phyloP scores from a whole-genome alignment of 2,329 filamentous ascomycete genomes.

The Alternaria rosae region DNA sequence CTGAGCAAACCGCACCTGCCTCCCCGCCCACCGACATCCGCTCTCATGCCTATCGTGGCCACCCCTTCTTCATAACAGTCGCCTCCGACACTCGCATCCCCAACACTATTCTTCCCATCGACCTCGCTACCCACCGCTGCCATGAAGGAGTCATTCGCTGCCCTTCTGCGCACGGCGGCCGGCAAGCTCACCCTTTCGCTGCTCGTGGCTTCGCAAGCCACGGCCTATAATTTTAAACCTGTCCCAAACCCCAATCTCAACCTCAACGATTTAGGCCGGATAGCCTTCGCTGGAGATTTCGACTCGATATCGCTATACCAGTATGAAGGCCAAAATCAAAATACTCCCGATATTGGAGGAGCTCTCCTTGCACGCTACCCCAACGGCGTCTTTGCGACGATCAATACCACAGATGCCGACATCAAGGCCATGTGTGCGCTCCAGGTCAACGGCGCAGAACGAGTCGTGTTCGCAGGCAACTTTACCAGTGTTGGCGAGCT shows the following conservation, averaged over 20 bases:
- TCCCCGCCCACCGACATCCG: constrained; percentile 7
- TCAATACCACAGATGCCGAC: constrained; percentile 80
- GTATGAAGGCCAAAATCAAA: constrained; percentile 80
- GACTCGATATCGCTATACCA: constrained; percentile 89
- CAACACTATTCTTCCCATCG: constrained; percentile 31
- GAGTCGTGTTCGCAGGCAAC: constrained; percentile 88
- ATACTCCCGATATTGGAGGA: constrained; percentile 72
- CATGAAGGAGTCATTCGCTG: constrained; percentile 50
- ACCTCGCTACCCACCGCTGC: constrained; percentile 32
- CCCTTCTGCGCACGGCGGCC: constrained; percentile 47
- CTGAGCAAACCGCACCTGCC: constrained; percentile 12
- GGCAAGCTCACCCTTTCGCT: constrained; percentile 48
- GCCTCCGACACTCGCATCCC: constrained; percentile 12
- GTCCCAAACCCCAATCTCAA: constrained; percentile 77
- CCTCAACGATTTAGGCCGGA: constrained; percentile 77
- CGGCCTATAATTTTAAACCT: constrained; percentile 62
- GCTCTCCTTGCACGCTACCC: constrained; percentile 83
- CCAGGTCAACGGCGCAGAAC: constrained; percentile 70
- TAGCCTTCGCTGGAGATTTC: constrained; percentile 89
- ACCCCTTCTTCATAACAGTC: constrained; percentile 17
- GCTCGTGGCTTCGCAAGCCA: constrained; percentile 38
- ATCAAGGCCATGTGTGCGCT: constrained; percentile 91
- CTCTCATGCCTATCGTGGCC: constrained; percentile 28
- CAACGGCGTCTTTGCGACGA: constrained; percentile 79
- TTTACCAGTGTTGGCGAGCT: constrained; percentile 88